phyloP scores from a whole-genome alignment of 768 basidiomycete genomes.

The Phanerochaete carnosa region DNA sequence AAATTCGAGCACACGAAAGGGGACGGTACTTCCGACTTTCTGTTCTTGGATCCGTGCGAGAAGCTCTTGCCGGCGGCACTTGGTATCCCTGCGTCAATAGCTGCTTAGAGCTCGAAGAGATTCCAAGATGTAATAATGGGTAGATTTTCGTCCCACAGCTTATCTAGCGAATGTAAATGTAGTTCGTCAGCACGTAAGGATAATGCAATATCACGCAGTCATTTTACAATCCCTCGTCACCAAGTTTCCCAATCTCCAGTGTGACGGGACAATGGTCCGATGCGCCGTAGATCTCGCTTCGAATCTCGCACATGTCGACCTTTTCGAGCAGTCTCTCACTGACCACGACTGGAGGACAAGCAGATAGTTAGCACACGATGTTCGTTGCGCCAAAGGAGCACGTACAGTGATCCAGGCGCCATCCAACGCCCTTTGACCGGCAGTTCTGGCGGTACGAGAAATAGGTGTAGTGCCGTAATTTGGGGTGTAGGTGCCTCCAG shows the following conservation, averaged over 20 bases:
- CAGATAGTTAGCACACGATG: neutral
- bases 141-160: neutral
- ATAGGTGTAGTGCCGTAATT: slow-evolving; percentile 75
- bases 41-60: slow-evolving; percentile 50
- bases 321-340: slow-evolving; percentile 65
- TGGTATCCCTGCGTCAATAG: no score
- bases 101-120: slow-evolving; percentile 17
- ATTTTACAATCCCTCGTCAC: neutral
- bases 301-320: slow-evolving; percentile 81
- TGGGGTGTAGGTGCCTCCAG: slow-evolving; percentile 73
- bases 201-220: no score
- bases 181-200: no score
- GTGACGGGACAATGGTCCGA: slow-evolving; percentile 85
- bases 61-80: slow-evolving; percentile 36
- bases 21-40: slow-evolving; percentile 42
- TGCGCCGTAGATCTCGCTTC: slow-evolving; percentile 81
- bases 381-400: slow-evolving; percentile 7
- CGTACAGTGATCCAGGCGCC: slow-evolving; percentile 85
- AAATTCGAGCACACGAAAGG: slow-evolving; percentile 30
- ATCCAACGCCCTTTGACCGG: slow-evolving; percentile 76
- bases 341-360: slow-evolving; percentile 60
- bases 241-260: slow-evolving; percentile 42
- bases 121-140: neutral
- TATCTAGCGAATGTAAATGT: neutral
- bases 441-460: slow-evolving; percentile 84